Percentiles rank a stretch among this genome's conserved stretches.
Conservation (phyloP, 192 early-diverging fungal genomes). For the Coemansia aciculifera region DNA sequence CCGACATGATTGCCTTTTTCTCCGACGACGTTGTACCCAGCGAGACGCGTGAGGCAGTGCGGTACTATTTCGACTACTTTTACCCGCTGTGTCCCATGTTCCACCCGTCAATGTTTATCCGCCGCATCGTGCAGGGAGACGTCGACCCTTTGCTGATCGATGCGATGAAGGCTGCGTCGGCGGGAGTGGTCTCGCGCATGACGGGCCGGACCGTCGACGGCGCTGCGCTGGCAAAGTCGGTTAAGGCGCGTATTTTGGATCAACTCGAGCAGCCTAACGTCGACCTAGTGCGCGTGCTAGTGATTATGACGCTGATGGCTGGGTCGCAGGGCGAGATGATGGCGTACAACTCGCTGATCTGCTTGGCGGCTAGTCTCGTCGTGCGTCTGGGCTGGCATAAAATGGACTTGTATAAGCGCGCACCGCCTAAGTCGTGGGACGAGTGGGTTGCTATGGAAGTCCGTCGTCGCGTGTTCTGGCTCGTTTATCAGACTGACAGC, state of each 20-base stretch:
- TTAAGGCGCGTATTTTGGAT: constrained; percentile 38
- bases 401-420: constrained; percentile 44
- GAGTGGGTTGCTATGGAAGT: constrained; percentile 47
- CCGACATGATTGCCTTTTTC: constrained; percentile 34
- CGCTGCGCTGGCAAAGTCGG: constrained; percentile 33
- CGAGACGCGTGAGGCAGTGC: constrained; percentile 49
- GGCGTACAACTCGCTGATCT: constrained; percentile 56
- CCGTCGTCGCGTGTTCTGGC: constrained; percentile 50
- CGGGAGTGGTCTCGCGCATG: constrained; percentile 30
- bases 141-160: constrained; percentile 52
- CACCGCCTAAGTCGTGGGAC: constrained; percentile 33
- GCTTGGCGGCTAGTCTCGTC: constrained; percentile 48
- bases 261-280: constrained; percentile 39
- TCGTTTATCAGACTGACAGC: constrained; percentile 56
- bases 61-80: constrained; percentile 54
- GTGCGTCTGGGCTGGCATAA: constrained; percentile 49
- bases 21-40: constrained; percentile 30
- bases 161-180: constrained; percentile 48
- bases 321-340: constrained; percentile 50
- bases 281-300: constrained; percentile 35
- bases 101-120: constrained; percentile 55
- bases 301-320: constrained; percentile 48
- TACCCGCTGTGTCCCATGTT: constrained; percentile 55
- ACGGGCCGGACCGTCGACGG: constrained; percentile 44
- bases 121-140: constrained; percentile 40